Evolutionary conservation across 306 rosid species (phyloP).

Genomic region (Cyamopsis tetragonoloba): DNA sequence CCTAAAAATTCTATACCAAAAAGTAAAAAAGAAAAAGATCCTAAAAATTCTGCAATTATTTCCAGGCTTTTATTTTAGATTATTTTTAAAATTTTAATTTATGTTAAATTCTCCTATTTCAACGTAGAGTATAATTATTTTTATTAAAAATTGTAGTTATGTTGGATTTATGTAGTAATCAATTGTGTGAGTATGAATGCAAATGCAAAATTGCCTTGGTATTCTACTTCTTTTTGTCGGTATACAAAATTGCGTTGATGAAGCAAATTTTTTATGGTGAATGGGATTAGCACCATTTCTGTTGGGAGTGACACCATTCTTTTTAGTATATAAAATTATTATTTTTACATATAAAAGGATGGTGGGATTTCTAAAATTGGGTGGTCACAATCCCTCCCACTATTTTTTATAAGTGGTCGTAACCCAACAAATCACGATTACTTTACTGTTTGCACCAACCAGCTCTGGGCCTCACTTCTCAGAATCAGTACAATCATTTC

Average conservation of each 20-base stretch:
- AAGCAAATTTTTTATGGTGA: not conserved
- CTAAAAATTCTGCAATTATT: not conserved
- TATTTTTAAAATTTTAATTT: not conserved
- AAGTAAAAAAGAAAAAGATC: too few relatives aligned
- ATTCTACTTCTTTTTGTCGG: too few relatives aligned
- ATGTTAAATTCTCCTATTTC: not conserved
- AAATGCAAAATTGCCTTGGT: too few relatives aligned
- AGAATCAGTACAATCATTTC: not conserved
- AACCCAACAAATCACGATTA: not conserved
- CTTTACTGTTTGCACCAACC: not conserved
- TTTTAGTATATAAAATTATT: too few relatives aligned
- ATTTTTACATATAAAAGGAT: too few relatives aligned
- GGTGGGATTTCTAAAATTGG: too few relatives aligned
- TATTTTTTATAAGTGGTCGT: too few relatives aligned
- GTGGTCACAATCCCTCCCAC: too few relatives aligned
- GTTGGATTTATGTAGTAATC: not conserved
- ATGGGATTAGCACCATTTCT: too few relatives aligned
- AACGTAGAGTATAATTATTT: not conserved
- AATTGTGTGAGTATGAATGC: too few relatives aligned
- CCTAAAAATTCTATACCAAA: too few relatives aligned
- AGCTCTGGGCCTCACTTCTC: not conserved
- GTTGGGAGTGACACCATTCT: too few relatives aligned
- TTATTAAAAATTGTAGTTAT: not conserved
- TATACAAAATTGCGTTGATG: not conserved
- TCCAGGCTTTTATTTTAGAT: not conserved